phyloP scores from a whole-genome alignment of 495 filamentous ascomycete genomes.

The Aspergillus incahuasiensis region DNA sequence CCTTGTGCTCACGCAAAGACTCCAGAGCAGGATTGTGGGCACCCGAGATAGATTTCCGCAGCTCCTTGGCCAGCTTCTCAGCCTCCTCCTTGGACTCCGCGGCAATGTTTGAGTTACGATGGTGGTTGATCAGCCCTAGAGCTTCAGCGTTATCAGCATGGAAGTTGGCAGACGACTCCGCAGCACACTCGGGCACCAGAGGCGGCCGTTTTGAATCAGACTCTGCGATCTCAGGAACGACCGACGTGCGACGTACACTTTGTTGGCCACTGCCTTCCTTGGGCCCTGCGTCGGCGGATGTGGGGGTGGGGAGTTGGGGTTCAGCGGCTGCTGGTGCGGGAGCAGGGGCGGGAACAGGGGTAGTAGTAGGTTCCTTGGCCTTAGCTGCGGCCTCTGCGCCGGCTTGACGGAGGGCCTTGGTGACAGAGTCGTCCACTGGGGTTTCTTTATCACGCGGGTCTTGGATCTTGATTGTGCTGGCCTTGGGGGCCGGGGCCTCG shows the following conservation, averaged over 20 bases:
- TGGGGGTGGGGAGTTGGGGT: neutral
- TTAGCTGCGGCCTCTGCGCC: slow-evolving; percentile 68
- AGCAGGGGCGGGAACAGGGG: too few species aligned
- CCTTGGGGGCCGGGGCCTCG: slow-evolving; percentile 29
- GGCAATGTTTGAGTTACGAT: slow-evolving; percentile 41
- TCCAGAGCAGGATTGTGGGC: slow-evolving; percentile 19
- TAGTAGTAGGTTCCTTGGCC: slow-evolving; percentile 27
- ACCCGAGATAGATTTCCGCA: slow-evolving; percentile 36
- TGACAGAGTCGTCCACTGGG: slow-evolving; percentile 34
- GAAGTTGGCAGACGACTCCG: slow-evolving; percentile 42
- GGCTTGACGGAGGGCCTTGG: slow-evolving; percentile 58
- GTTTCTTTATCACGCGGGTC: slow-evolving; percentile 34
- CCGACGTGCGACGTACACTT: slow-evolving; percentile 26
- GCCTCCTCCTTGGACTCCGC: slow-evolving; percentile 33
- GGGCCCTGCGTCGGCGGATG: neutral
- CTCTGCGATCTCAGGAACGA: slow-evolving; percentile 31
- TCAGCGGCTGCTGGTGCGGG: slow-evolving; percentile 9
- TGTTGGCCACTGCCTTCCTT: slow-evolving; percentile 18
- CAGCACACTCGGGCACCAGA: slow-evolving; percentile 39
- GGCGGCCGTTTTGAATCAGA: slow-evolving; percentile 27
- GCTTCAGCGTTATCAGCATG: slow-evolving; percentile 38
- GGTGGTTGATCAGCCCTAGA: slow-evolving; percentile 39
- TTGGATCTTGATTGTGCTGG: slow-evolving; percentile 42
- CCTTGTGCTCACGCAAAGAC: slow-evolving; percentile 27
- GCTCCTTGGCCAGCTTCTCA: slow-evolving; percentile 34